Base-by-base conservation (phyloP, 176 grass and related monocot species). In the Bolboschoenus planiculmis region DNA sequence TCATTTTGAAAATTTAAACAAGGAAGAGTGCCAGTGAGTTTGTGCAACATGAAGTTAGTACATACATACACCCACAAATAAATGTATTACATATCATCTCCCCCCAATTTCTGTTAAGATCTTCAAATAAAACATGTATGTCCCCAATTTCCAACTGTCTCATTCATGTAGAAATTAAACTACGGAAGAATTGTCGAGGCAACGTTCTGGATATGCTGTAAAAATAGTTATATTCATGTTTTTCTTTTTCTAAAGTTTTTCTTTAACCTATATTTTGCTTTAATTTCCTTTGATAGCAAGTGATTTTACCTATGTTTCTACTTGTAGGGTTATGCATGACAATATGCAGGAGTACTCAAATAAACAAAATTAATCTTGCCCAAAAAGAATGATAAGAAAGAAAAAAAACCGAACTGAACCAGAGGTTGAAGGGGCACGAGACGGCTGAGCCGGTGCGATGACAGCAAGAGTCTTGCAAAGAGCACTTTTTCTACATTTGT, bases 361-460 rank as follows among this genome's bases (percentile, higher is more conserved):
- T 50, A 62, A 10, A n/a, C 79, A 51, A 27, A 55, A 72, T 72
- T 75, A 55, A 72, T 72, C 65, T 29, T 21, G 33, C 34, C 35
- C 9, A 39, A 36, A 53, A 53, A 39, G 27, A 71, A 77, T 0
- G 54, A 66, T 34, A 36, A 44, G 31, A 24, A 60, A 16, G 31
- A 7, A 27, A 70, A 9, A 64, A 78, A 75, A 58, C 78, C 55
- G 71, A 87, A 97, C 96, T 68, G 92, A 95, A 29, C 96, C 92
- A 10, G 90, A 95, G 56, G 90, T 81, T 15, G 87, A 81, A 3
- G 92, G 95, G 43, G 84, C 42, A n/a, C 95, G 85, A 24, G 88
- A 89, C 2, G 85, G 78, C 8, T 55, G 90, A 3, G 90, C 57
- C 4, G 95, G 90, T 6, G 87, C 87, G 31, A 84, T 85, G 48